Evolutionary conservation across 2,329 filamentous ascomycete genomes (phyloP).

Genomic region (Pestalotiopsis sp.): DNA sequence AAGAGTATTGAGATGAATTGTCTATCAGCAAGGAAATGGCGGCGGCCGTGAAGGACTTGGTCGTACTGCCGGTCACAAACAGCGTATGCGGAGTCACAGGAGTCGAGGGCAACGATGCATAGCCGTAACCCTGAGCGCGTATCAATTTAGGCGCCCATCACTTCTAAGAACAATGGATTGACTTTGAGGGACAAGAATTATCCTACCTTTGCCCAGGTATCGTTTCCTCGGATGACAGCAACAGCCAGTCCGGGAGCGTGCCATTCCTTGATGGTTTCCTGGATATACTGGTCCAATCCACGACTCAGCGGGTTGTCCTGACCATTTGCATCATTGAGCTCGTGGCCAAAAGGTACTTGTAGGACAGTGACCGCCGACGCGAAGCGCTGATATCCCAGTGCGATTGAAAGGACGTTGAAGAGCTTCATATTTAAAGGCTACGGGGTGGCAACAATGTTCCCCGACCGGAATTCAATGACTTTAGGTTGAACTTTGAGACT

Average conservation of each 20-base stretch:
- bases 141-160: not conserved
- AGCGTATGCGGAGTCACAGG: slow-evolving; percentile 49
- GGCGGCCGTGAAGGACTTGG: slow-evolving; percentile 57
- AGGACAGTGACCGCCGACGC: too few species aligned
- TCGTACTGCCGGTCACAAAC: slow-evolving; percentile 58
- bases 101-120: slow-evolving; percentile 35
- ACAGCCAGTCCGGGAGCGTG: slow-evolving; percentile 45
- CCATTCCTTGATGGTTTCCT: slow-evolving; percentile 35
- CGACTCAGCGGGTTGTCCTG: too few species aligned
- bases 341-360: too few species aligned
- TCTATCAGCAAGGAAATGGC: slow-evolving; percentile 51
- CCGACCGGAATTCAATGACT: too few species aligned
- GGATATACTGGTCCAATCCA: slow-evolving; percentile 19
- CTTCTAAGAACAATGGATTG: not conserved
- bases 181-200: not conserved
- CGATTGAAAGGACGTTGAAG: too few species aligned
- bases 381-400: too few species aligned
- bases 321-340: too few species aligned
- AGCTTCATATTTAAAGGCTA: too few species aligned
- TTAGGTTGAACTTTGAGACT: too few species aligned
- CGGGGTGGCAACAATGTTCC: too few species aligned
- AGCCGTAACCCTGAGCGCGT: slow-evolving; percentile 39
- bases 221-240: slow-evolving; percentile 40
- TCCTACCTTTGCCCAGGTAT: slow-evolving; percentile 36
- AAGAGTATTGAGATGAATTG: slow-evolving; percentile 41